Evolutionary conservation across 352 stramenopile species (phyloP), one percentile per base, ranked within the genome.

Genomic region (Plasmopara halstedii): DNA sequence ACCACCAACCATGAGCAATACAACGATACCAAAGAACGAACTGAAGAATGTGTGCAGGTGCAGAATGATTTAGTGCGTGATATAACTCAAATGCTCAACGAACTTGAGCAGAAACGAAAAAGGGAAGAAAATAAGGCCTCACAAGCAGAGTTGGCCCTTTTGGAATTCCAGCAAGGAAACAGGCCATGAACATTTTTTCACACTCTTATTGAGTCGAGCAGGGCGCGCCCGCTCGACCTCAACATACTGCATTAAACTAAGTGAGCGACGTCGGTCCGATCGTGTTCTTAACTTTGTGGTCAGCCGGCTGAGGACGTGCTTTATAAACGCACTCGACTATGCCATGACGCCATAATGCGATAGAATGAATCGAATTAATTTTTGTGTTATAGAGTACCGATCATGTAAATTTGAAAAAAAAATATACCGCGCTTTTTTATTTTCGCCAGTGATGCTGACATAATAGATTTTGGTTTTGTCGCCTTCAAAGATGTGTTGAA

Each of bases 301-400:
- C 82, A 14, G 76, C 55, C 21, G 74, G 62, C 48, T 91, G 79
- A 4, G 82, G 82, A 27, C 73, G 69, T 14, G 75, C 81, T 47
- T 94, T 79, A 35, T 91, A 94, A 25, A 94, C 82, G 14, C 72
- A 81, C 56, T 94, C 82, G 20, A 94, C 79, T 22, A 91, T 68
- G 31, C 82, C 82, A 41, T 91, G 79, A 40, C 77, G 77, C 77
- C 77, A 94, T 79, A 91, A 29, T 31, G 42, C 25, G 56, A 10
- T 45, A 56, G 21, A 57, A n/a, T 42, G 8, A 34, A 53, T 2
- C 8, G 34, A 20, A n/a, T 43, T 8, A 18, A 26, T 50, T 21
- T 64, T 14, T 10, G 29, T 11, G 2, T 29, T 29, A 11, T 29
- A 6, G 11, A 4, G 3, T 6, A 11, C 25, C 25, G 3, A 10